Evolutionary conservation across 176 grass and related monocot species (phyloP), one percentile per base, ranked within the genome.

Genomic region (Bolboschoenus planiculmis): DNA sequence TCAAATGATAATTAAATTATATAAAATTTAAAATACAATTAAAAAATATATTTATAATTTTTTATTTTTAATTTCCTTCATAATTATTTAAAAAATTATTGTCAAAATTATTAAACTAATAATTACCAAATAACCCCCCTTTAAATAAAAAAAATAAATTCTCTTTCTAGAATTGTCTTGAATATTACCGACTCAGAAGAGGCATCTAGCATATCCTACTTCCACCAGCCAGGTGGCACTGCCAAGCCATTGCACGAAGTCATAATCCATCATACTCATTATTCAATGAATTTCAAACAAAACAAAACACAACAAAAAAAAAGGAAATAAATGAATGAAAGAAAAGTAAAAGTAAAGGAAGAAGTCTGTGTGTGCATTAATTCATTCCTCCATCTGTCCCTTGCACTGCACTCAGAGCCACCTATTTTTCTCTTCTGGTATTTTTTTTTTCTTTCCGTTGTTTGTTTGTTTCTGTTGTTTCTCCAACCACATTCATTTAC

Each of bases 351-450:
- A 27, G 54, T 2, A 47, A 10, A 58, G 13, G 14, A n/a, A 61
- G 9, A 61, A 61, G 7, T 30, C 15, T n/a, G n/a, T 40, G 3
- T 44, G 9, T 64, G 36, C 60, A 47, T 66, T 64, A 44, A 42
- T 81, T 62, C 51, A 72, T 83, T 83, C 81, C 64, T 60, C 34
- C 30, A 81, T 59, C 78, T 81, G 55, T 61, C 37, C 78, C 51
- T 37, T 81, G 51, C 78, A 36, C 78, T 43, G 13, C 18, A n/a
- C n/a, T n/a, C n/a, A n/a, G n/a, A 50, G 48, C 78, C 54, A 81
- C n/a, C 78, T 26, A 81, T 40, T 75, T 70, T 84, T n/a, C n/a
- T n/a, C n/a, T 9, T 39, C 53, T 46, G 26, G 44, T 75, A 70
- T n/a, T n/a, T n/a, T n/a, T n/a, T n/a, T n/a, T n/a, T 44, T 72